Base-by-base conservation (phyloP, 1,284 basidiomycete genomes). In the Tylopilus sp. region DNA sequence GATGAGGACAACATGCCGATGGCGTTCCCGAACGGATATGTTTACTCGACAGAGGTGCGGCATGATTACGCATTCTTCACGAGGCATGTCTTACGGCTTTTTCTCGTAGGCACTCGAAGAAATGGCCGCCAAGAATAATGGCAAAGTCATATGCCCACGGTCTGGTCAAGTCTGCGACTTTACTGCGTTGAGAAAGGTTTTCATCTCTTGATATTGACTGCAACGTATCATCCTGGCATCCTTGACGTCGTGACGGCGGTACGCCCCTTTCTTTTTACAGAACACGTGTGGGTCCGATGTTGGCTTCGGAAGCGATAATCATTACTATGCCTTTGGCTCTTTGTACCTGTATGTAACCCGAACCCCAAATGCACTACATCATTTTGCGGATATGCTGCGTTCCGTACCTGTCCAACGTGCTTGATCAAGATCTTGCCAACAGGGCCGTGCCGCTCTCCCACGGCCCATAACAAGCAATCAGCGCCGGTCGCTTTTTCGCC, bases 1-100 rank as follows among this genome's bases (percentile, higher is more conserved):
- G 88, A 97, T 61, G 93, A 85, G 56, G 83, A 94, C 65, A 95
- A 94, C 62, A 88, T 85, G 72, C 91, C 91, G 1, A 79, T 94
- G 82, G 87, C 82, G n/a, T 89, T 98, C 62, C 90, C 92, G 1
- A 88, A 91, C 56, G 95, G 94, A 4, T 79, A 88, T 57, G 94
- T 98, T 17, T 99, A 99, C 67, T 95, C 93, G 17, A 78, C 81
- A 64, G 88, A 91, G 77, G 94, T 91, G 62, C 56, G 80, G 72
- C 36, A 31, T 46, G 28, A 40, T 24, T 29, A 17, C 26, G 9
- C 10, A 8, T 45, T 43, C 31, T 30, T 31, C 44, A 11, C 17
- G 33, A 39, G 21, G 21, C 28, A 21, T 18, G 18, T n/a, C 49
- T 65, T 7, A 62, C 34, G n/a, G 17, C 12, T n/a, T 15, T n/a